phyloP scores from a whole-genome alignment of 1,284 basidiomycete species.

The Cutaneotrichosporon dermatis region DNA sequence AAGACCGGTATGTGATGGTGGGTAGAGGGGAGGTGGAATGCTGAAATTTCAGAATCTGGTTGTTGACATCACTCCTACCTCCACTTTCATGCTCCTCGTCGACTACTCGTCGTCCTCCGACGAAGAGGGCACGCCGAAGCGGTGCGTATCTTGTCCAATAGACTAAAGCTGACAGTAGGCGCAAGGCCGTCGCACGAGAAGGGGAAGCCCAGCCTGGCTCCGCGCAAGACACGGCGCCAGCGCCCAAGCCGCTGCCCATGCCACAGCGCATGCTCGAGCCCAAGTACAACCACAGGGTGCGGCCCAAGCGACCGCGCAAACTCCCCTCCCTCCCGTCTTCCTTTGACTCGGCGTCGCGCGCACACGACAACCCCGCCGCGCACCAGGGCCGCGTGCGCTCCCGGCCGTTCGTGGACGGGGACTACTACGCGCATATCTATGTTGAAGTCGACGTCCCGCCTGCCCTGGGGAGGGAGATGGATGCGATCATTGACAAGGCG shows the following conservation, averaged over 20 bases:
- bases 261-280: too few relatives aligned
- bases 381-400: constrained; percentile 44
- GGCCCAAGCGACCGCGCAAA: background rate
- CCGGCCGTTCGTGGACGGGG: constrained; percentile 44
- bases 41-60: background rate
- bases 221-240: too few relatives aligned
- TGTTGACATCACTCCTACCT: background rate
- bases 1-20: background rate
- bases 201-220: too few relatives aligned
- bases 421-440: constrained; percentile 47
- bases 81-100: background rate
- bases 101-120: background rate
- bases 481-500: constrained; percentile 5
- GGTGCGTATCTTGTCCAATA: too few relatives aligned
- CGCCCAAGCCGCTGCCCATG: too few relatives aligned
- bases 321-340: constrained; percentile 12
- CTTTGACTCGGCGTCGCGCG: background rate
- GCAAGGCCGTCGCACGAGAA: background rate
- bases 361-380: constrained; percentile 32
- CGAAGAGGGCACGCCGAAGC: background rate
- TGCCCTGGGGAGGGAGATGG: constrained; percentile 16
- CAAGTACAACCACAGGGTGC: background rate
- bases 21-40: background rate
- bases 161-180: constrained; percentile 1
- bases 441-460: constrained; percentile 29